Evolutionary conservation across 177 flowering plant genomes (phyloP), one percentile per base, ranked within the genome.

Genomic region (Vitis hybrid): DNA sequence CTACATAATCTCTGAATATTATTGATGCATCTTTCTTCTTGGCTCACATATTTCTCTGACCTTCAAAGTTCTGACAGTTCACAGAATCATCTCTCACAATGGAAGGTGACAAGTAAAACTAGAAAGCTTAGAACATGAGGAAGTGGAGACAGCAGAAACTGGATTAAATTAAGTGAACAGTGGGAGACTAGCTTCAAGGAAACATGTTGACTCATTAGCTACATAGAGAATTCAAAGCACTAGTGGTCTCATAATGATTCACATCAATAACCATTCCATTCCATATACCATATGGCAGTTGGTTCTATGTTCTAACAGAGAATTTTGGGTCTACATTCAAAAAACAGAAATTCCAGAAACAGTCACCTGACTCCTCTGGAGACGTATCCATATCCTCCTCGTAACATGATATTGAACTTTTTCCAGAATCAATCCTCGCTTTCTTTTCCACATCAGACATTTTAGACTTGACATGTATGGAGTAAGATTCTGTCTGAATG

Each of bases 401-500:
- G 62, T 66, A 68, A 62, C 49, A 31, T 53, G 77, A 81, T 49
- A 12, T n/a, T 50, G 67, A 66, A 71, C 64, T 52, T 65, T 68
- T 55, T 9, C 24, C 15, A 1, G 66, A 70, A 52, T 62, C 61
- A 56, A 58, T 55, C 31, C 64, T 56, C 18, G 67, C 33, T 68
- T 68, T 72, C 58, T 69, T 78, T 65, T 81, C 81, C 60, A 69
- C 58, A 44, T 75, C 71, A 70, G 75, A 68, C 65, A 82, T 69
- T 73, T 79, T 75, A 55, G 81, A 74, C 72, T 77, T 82, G 70
- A 92, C 82, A 68, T 72, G 72, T 68, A 58, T 52, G 50, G 38
- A 53, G 72, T 63, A 74, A 28, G 84, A 81, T 63, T 84, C 84
- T n/a, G 86, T 87, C 71, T 86, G 76, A 60, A 73, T 38, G 18